Base-by-base conservation (phyloP, 345 rosid species). In the Eucalyptus regnans region DNA sequence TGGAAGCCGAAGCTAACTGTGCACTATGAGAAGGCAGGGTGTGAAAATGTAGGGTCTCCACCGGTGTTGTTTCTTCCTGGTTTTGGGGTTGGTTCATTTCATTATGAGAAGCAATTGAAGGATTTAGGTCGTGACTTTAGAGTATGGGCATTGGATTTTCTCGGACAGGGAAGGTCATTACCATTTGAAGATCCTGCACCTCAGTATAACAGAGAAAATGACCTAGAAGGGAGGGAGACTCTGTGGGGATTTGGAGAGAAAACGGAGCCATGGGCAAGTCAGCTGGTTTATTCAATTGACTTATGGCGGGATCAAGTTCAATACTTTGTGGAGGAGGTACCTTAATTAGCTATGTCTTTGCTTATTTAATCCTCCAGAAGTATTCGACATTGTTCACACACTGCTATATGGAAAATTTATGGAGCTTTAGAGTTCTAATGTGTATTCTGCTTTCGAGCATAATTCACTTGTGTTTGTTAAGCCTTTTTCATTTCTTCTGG, bases 111-210 rank as follows among this genome's bases (percentile, higher is more conserved):
- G 94, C 99, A 98, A 89, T 92, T 98, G 84, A 94, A 91, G 90
- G 99, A 96, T 94, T 93, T 98, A 51, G 99, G 99, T 13, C 95
- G 96, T 86, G 98, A 97, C 87, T 95, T 91, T 88, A 90, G 99
- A 92, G 99, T 96, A n/a, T 98, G 97, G 98, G 98, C 99, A 12
- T 92, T 96, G 66, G 99, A 98, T 93, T 98, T 98, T 93, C 95
- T 98, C 10, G 99, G 99, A 11, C 99, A 96, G 91, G 99, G 99
- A 87, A 90, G 92, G 93, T 96, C 98, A 10, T 93, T 98, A 87
- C 98, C 99, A 0, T 84, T 89, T 89, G 97, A 96, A 91, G 93
- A 98, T 90, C 99, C 99, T 52, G 95, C 99, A 81, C 88, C 89
- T 43, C 13, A 50, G 9, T 93, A 93, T 41, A 87, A 89, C 76